These are phyloP conservation scores for Phytopythium chamaehyphon DNA, from an alignment of 352 stramenopile genomes.

Conservation along the genomic window DNA sequence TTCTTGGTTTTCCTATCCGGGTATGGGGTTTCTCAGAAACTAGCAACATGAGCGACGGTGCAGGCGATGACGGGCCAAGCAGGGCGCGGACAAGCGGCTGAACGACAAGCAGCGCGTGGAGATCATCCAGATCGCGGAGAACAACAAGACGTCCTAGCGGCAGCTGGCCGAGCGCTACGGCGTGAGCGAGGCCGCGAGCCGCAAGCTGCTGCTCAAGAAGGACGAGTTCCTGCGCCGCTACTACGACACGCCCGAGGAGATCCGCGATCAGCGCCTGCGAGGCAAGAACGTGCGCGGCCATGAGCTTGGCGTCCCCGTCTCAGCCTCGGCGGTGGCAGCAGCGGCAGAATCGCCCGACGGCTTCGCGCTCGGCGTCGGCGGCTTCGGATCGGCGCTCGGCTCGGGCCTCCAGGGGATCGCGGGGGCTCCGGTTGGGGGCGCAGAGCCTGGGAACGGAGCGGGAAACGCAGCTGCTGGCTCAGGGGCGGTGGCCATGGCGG, in stretches of 20 bases:
- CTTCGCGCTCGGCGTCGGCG: background rate
- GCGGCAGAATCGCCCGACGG: background rate
- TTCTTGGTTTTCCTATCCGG: too few species aligned
- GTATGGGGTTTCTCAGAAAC: too few species aligned
- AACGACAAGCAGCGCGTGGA: conserved; percentile 81
- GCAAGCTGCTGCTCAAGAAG: conserved; percentile 79
- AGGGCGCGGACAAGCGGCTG: conserved; percentile 66
- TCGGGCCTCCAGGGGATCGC: conserved; percentile 1
- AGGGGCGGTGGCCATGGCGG: background rate
- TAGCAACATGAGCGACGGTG: background rate
- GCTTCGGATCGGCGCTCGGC: conserved; percentile 6
- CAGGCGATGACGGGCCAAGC: conserved; percentile 37
- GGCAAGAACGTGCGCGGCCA: conserved; percentile 47
- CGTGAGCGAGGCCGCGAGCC: conserved; percentile 75
- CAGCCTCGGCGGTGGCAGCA: too few species aligned
- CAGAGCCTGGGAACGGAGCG: background rate
- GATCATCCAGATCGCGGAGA: conserved; percentile 81
- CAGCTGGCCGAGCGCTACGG: conserved; percentile 74
- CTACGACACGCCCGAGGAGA: conserved; percentile 75
- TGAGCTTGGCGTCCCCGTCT: conserved; percentile 9
- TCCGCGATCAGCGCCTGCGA: conserved; percentile 65
- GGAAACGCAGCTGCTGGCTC: background rate
- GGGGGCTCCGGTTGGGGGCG: too few species aligned
- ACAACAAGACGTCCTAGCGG: conserved; percentile 74
- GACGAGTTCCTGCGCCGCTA: conserved; percentile 76